A percentile compares a stretch with the other conserved stretches of the same genome.
Conservation (phyloP, 768 basidiomycete genomes). For the Harrya chromipes region DNA sequence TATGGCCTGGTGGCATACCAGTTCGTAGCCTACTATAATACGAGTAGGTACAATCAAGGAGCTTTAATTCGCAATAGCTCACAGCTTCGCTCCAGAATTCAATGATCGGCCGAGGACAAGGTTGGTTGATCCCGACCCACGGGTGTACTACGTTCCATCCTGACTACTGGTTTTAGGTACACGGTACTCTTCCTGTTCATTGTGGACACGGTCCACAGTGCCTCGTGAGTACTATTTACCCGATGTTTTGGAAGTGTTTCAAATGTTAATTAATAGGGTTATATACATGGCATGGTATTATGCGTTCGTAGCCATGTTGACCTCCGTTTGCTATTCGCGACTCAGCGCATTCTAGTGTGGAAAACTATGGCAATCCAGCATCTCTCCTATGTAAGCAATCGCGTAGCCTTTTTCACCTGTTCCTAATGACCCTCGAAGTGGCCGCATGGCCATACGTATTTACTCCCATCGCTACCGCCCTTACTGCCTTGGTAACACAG, state of each 20-base stretch:
- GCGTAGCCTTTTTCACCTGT: not conserved
- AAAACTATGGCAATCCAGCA: constrained; percentile 7
- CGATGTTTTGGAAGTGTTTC: not conserved
- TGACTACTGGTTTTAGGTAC: not conserved
- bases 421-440: constrained; percentile 18
- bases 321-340: not conserved
- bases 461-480: constrained; percentile 45
- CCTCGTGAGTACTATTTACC: constrained; percentile 4
- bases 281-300: constrained; percentile 14
- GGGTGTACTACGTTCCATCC: not conserved
- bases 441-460: constrained; percentile 49
- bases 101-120: constrained; percentile 6
- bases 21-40: constrained; percentile 37
- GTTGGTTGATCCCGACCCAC: not conserved
- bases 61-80: not conserved
- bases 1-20: constrained; percentile 42
- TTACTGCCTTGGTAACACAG: constrained; percentile 47
- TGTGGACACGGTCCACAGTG: constrained; percentile 16
- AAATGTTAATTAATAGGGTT: constrained; percentile 1
- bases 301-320: not conserved
- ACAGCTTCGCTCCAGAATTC: not conserved
- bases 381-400: constrained; percentile 5
- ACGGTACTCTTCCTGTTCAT: constrained; percentile 11
- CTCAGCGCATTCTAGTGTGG: constrained; percentile 3
- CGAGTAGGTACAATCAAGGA: not conserved